Percentiles rank a stretch among this genome's conserved stretches.
Evolutionary conservation across 2,329 filamentous ascomycete genomes (phyloP).

Genomic region (Elsinoe necatrix): DNA sequence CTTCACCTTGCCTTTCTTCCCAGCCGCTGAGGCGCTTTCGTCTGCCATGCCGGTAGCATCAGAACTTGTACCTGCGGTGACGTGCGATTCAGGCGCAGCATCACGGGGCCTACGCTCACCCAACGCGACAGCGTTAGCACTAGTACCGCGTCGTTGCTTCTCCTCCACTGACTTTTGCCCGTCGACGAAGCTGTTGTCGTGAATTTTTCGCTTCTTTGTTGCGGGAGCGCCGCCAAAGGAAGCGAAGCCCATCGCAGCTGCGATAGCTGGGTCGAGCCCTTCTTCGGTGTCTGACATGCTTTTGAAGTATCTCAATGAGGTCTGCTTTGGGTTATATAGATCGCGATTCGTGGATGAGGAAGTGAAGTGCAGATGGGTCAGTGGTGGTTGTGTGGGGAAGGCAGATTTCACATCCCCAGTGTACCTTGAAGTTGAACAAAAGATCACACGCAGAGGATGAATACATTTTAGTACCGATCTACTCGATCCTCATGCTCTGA

Average conservation of each 20-base stretch:
- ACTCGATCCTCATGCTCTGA: conserved; percentile 49
- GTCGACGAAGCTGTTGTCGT: conserved; percentile 45
- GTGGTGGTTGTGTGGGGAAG: background rate
- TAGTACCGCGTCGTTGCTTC: conserved; percentile 29
- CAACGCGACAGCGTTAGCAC: conserved; percentile 25
- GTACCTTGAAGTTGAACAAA: too few relatives aligned
- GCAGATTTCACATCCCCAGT: background rate
- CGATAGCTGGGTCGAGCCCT: conserved; percentile 49
- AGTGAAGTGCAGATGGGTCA: background rate
- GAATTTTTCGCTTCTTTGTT: conserved; percentile 60
- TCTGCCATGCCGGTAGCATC: background rate
- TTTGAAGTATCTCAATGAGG: background rate
- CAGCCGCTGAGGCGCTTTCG: background rate
- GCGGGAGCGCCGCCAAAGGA: conserved; percentile 50
- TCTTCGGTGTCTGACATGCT: conserved; percentile 6
- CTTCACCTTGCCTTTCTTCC: background rate
- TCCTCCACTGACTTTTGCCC: conserved; percentile 23
- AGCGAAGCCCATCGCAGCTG: conserved; percentile 64
- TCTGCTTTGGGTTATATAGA: background rate
- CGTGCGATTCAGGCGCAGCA: background rate
- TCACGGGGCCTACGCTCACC: conserved; percentile 10
- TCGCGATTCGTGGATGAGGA: background rate
- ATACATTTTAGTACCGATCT: too few relatives aligned
- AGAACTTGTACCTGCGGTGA: background rate
- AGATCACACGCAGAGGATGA: too few relatives aligned